phyloP scores from a whole-genome alignment of 306 rosid species.

The Pterocarpus santalinus region DNA sequence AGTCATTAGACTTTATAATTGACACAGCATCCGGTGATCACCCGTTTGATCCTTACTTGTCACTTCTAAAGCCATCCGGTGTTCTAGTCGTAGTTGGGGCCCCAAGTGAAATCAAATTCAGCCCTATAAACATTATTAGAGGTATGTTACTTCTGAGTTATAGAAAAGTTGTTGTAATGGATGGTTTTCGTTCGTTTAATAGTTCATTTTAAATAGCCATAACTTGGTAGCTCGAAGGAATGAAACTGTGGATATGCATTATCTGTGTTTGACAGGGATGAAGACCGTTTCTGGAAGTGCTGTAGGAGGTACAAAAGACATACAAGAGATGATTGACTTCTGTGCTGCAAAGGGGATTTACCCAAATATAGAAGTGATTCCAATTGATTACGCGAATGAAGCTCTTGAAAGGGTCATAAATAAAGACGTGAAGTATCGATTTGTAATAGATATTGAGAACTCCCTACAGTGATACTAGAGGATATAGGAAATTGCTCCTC shows the following conservation, averaged over 20 bases:
- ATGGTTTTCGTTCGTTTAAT: conserved; percentile 1
- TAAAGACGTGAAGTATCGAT: conserved; percentile 79
- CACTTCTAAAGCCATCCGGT: conserved; percentile 72
- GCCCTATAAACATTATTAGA: conserved; percentile 66
- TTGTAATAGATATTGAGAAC: conserved; percentile 82
- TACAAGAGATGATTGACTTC: conserved; percentile 79
- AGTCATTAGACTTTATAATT: conserved; percentile 74
- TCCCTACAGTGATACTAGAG: conserved; percentile 60
- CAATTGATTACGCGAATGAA: conserved; percentile 82
- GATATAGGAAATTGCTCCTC: conserved; percentile 11
- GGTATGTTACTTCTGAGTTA: conserved; percentile 56
- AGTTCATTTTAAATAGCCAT: background rate
- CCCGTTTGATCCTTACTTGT: conserved; percentile 82
- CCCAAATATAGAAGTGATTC: conserved; percentile 82
- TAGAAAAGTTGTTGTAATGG: conserved; percentile 15
- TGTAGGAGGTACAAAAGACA: conserved; percentile 75
- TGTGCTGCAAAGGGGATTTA: conserved; percentile 72
- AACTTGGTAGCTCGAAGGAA: background rate
- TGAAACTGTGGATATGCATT: background rate
- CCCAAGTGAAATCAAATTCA: conserved; percentile 80
- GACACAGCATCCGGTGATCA: conserved; percentile 97
- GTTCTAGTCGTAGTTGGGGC: conserved; percentile 73
- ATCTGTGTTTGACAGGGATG: conserved; percentile 61
- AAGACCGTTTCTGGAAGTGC: conserved; percentile 70
- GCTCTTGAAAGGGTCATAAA: conserved; percentile 83